Conservation (phyloP, 2,329 filamentous ascomycete genomes). For the Fusarium xylarioides region DNA sequence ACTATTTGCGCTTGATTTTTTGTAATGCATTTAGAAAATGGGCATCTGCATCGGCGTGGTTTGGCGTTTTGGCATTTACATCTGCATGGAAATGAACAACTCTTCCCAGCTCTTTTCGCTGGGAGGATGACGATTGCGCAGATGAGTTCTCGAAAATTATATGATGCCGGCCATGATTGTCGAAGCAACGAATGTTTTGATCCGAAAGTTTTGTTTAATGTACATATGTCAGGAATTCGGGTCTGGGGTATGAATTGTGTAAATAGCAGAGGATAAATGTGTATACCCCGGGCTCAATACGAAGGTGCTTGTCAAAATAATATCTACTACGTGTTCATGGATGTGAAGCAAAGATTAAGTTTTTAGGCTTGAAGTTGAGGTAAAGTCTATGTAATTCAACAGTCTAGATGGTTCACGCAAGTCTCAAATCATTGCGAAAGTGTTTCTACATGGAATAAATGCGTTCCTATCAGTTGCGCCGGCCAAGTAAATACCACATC, state of each 20-base stretch:
- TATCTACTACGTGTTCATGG: not conserved
- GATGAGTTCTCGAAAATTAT: slow-evolving; percentile 10
- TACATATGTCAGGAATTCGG: not conserved
- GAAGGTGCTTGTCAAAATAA: not conserved
- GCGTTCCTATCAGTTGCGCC: slow-evolving; percentile 34
- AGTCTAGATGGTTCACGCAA: slow-evolving; percentile 28
- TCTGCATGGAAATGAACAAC: slow-evolving; percentile 11
- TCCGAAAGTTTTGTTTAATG: slow-evolving; percentile 15
- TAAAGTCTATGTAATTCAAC: slow-evolving; percentile 26
- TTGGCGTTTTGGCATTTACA: slow-evolving; percentile 19
- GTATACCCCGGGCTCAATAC: slow-evolving; percentile 24
- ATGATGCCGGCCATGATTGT: slow-evolving; percentile 23
- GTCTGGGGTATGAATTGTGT: slow-evolving; percentile 4
- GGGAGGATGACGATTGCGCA: slow-evolving; percentile 20
- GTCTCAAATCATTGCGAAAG: slow-evolving; percentile 13
- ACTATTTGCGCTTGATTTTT: slow-evolving; percentile 16
- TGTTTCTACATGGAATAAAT: slow-evolving; percentile 36
- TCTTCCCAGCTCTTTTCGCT: slow-evolving; percentile 1
- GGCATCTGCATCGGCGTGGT: slow-evolving; percentile 26
- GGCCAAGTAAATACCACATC: slow-evolving; percentile 33
- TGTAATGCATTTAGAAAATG: slow-evolving; percentile 19
- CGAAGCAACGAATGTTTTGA: slow-evolving; percentile 16
- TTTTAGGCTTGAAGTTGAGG: not conserved
- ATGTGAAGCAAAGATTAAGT: not conserved
- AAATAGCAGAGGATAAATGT: slow-evolving; percentile 16